Evolutionary conservation across 257 asterid genomes (phyloP).

Genomic region (Leonotis leonurus): DNA sequence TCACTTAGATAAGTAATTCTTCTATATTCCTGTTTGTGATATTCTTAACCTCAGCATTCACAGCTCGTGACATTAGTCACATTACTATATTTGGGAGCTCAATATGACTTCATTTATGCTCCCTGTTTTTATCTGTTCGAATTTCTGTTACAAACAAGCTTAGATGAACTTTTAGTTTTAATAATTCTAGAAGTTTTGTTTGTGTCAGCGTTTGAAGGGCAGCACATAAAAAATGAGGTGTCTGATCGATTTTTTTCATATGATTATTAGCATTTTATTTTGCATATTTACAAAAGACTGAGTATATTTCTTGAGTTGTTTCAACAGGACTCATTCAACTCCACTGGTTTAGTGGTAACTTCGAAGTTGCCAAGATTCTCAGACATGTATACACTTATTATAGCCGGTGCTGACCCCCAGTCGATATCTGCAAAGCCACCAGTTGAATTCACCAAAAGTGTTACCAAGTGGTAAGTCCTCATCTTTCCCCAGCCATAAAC

Average conservation of each 20-base stretch:
- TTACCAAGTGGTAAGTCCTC: constrained; percentile 68
- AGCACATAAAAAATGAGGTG: no score
- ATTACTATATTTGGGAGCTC: not conserved
- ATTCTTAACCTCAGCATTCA: no score
- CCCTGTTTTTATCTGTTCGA: no score
- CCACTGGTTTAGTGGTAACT: constrained; percentile 72
- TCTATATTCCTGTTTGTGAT: no score
- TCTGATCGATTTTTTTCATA: not conserved
- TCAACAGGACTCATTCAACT: constrained; percentile 63
- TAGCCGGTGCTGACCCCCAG: constrained; percentile 85
- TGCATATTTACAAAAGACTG: constrained; percentile 14
- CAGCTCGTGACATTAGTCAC: no score
- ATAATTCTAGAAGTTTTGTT: no score
- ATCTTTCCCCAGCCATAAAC: not conserved
- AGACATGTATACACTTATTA: constrained; percentile 68
- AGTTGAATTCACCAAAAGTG: constrained; percentile 82
- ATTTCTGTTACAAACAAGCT: no score
- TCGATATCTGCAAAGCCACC: constrained; percentile 78
- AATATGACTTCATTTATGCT: no score
- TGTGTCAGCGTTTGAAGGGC: no score
- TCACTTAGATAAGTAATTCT: no score
- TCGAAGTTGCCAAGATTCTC: constrained; percentile 96
- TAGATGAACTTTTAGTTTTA: no score
- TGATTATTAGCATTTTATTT: not conserved
- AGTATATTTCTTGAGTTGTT: constrained; percentile 9